A percentile compares a stretch with the other conserved stretches of the same genome.
These are phyloP conservation scores for Vaccinium macrocarpon DNA, from an alignment of 148 eudicot species.

Conservation along the genomic window DNA sequence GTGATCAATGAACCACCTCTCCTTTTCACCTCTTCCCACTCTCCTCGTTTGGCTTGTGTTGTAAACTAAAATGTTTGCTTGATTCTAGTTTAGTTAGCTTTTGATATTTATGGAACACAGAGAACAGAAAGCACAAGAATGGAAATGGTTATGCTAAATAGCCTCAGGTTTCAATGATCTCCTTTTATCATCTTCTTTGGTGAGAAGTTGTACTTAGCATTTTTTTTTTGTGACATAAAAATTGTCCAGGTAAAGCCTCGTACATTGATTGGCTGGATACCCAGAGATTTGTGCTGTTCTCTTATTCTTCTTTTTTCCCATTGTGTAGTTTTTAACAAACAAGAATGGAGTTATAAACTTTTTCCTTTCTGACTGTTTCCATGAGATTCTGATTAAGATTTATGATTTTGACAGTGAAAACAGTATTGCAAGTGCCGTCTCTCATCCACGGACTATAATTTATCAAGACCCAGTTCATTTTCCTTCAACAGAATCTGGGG, in stretches of 20 bases:
- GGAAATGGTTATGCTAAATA: neutral
- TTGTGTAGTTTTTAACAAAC: neutral
- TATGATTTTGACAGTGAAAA: constrained; percentile 52
- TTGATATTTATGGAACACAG: neutral
- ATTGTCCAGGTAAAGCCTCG: neutral
- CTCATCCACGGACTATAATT: constrained; percentile 40
- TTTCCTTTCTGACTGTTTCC: neutral
- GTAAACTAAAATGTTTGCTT: neutral
- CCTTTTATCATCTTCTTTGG: neutral
- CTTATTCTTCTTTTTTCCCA: neutral
- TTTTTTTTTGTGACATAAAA: neutral
- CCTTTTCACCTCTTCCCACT: neutral
- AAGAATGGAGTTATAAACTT: neutral
- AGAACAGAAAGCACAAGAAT: neutral
- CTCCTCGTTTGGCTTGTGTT: neutral
- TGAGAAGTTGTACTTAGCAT: neutral
- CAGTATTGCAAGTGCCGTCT: constrained; percentile 42
- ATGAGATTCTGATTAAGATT: constrained; percentile 2
- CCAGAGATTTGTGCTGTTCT: neutral
- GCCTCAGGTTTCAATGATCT: neutral
- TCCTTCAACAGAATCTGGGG: constrained; percentile 26
- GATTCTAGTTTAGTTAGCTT: neutral
- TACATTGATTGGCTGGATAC: neutral
- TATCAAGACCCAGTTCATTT: constrained; percentile 53
- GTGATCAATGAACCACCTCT: neutral